phyloP scores from a whole-genome alignment of 345 rosid genomes.

The Pugionium dolabratum region DNA sequence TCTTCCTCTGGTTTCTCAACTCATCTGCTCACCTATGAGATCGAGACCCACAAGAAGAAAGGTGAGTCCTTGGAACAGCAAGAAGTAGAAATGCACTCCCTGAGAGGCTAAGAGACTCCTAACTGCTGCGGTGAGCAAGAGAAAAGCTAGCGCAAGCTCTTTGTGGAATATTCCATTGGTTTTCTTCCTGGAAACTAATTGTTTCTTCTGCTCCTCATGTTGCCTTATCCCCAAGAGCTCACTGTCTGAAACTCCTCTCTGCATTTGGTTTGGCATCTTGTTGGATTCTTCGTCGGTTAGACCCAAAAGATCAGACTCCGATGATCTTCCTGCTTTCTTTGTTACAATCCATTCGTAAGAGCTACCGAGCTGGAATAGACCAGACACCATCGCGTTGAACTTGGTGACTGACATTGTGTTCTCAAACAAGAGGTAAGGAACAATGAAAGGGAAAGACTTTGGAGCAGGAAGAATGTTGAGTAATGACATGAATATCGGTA shows the following conservation, averaged over 20 bases:
- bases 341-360: constrained; percentile 92
- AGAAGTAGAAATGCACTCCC: constrained; percentile 87
- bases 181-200: constrained; percentile 53
- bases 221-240: constrained; percentile 61
- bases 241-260: constrained; percentile 72
- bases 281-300: constrained; percentile 55
- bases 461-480: constrained; percentile 83
- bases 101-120: constrained; percentile 76
- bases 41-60: constrained; percentile 86
- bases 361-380: constrained; percentile 78
- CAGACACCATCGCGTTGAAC: constrained; percentile 87
- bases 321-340: constrained; percentile 86
- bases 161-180: constrained; percentile 71
- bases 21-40: constrained; percentile 85
- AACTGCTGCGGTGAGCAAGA: constrained; percentile 71
- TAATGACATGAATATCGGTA: constrained; percentile 80
- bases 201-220: constrained; percentile 52
- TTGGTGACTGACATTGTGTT: constrained; percentile 94
- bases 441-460: constrained; percentile 76
- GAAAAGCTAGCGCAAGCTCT: constrained; percentile 77
- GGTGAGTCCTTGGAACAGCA: constrained; percentile 77
- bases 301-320: constrained; percentile 72
- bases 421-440: constrained; percentile 83
- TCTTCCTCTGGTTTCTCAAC: constrained; percentile 32
- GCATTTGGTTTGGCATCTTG: constrained; percentile 49